These are phyloP conservation scores for Fusarium transvaalense DNA, from an alignment of 2,329 filamentous ascomycete genomes.

Conservation along the genomic window DNA sequence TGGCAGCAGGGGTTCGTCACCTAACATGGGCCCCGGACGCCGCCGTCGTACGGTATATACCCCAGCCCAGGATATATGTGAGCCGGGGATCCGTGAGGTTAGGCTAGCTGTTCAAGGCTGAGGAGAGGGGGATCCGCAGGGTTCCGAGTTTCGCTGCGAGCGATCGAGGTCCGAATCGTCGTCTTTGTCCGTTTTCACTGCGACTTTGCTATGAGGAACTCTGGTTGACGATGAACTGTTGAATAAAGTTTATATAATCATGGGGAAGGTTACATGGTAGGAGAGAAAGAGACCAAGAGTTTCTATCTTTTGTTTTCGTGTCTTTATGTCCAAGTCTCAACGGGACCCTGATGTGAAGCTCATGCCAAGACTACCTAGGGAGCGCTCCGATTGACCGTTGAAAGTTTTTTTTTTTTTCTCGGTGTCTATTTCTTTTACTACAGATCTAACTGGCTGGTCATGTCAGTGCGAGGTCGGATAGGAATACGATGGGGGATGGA, in stretches of 20 bases:
- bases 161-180: neutral
- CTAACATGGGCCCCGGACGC: slow-evolving; percentile 27
- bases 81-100: neutral
- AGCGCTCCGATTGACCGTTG: slow-evolving; percentile 13
- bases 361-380: slow-evolving; percentile 9
- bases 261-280: slow-evolving; percentile 29
- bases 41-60: slow-evolving; percentile 35
- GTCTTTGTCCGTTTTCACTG: slow-evolving; percentile 7
- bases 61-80: slow-evolving; percentile 14
- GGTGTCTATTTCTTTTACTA: neutral
- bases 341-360: neutral
- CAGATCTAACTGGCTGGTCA: slow-evolving; percentile 2
- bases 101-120: slow-evolving; percentile 12
- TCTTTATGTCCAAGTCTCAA: slow-evolving; percentile 6
- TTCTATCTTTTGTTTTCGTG: neutral
- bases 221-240: neutral
- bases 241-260: neutral
- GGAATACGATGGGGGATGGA: slow-evolving; percentile 14
- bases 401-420: neutral
- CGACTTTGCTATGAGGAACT: neutral
- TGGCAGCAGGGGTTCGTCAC: slow-evolving; percentile 24
- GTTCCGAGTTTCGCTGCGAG: slow-evolving; percentile 9
- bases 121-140: slow-evolving; percentile 7
- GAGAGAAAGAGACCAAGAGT: neutral
- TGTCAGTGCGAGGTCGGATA: neutral